Evolutionary conservation across 306 rosid genomes (phyloP).

Genomic region (Lathyrus oleraceus): DNA sequence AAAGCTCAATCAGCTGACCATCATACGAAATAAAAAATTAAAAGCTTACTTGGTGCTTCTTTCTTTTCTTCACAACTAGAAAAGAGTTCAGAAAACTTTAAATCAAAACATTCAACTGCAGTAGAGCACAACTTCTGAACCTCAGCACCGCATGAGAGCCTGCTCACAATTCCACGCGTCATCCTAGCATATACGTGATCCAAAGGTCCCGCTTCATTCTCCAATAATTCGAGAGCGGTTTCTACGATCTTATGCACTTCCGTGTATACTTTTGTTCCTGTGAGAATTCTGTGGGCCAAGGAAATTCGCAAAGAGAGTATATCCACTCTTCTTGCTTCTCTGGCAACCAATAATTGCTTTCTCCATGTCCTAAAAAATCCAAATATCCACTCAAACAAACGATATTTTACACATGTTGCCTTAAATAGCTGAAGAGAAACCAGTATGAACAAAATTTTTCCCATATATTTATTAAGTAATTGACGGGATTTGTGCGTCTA

Average conservation of each 20-base stretch:
- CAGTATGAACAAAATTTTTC: conserved; percentile 1
- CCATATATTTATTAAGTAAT: neutral
- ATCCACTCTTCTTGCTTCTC: conserved; percentile 92
- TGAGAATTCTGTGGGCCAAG: conserved; percentile 67
- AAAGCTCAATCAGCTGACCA: conserved; percentile 21
- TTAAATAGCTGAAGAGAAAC: conserved; percentile 29
- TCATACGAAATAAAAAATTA: conserved; percentile 23
- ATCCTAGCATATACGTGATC: conserved; percentile 70
- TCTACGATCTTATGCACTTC: conserved; percentile 63
- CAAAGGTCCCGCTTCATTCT: conserved; percentile 73
- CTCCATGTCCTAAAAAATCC: conserved; percentile 73
- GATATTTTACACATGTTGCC: conserved; percentile 6
- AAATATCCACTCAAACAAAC: conserved; percentile 34
- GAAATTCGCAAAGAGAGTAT: conserved; percentile 66
- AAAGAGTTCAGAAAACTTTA: conserved; percentile 45
- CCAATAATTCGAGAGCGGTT: conserved; percentile 57
- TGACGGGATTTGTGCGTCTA: neutral
- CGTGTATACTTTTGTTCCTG: conserved; percentile 56
- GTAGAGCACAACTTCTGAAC: conserved; percentile 78
- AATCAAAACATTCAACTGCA: conserved; percentile 69
- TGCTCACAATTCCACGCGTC: conserved; percentile 83
- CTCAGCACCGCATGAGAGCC: conserved; percentile 86
- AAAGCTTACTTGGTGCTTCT: conserved; percentile 60
- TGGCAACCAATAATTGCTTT: conserved; percentile 74
- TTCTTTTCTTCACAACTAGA: conserved; percentile 40